Evolutionary conservation across 208 protist genomes (phyloP).

Genomic region (Leishmania aethiopica): DNA sequence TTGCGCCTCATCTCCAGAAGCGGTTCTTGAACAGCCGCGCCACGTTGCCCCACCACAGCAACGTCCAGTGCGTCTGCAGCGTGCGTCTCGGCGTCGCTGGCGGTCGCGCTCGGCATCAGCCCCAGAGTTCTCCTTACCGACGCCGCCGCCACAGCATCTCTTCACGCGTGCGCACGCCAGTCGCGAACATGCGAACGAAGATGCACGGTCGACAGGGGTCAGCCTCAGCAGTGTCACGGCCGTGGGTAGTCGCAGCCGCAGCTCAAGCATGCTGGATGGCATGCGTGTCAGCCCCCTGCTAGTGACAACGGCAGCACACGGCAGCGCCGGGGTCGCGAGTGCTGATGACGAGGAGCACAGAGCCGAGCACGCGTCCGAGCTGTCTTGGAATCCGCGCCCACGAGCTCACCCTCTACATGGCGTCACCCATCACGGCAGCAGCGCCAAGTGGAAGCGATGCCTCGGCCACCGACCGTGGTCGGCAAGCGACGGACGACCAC

Average conservation of each 20-base stretch:
- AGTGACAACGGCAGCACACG: background rate
- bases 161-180: background rate
- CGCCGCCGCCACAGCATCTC: background rate
- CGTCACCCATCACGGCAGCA: background rate
- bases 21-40: background rate
- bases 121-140: background rate
- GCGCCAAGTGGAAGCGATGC: background rate
- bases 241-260: background rate
- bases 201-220: background rate
- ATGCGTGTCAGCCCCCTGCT: background rate
- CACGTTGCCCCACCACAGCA: background rate
- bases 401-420: background rate
- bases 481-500: background rate
- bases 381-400: background rate
- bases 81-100: background rate
- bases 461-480: background rate
- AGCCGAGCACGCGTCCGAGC: background rate
- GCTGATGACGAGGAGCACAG: background rate
- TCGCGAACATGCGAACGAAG: background rate
- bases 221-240: conserved; percentile 5
- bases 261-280: background rate
- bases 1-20: conserved; percentile 1
- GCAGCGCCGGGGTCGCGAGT: background rate
- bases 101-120: background rate
- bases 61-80: background rate